Percentiles rank a stretch among this genome's conserved stretches.
phyloP scores from a whole-genome alignment of 768 basidiomycete genomes.

The Pleurotus cornucopiae region DNA sequence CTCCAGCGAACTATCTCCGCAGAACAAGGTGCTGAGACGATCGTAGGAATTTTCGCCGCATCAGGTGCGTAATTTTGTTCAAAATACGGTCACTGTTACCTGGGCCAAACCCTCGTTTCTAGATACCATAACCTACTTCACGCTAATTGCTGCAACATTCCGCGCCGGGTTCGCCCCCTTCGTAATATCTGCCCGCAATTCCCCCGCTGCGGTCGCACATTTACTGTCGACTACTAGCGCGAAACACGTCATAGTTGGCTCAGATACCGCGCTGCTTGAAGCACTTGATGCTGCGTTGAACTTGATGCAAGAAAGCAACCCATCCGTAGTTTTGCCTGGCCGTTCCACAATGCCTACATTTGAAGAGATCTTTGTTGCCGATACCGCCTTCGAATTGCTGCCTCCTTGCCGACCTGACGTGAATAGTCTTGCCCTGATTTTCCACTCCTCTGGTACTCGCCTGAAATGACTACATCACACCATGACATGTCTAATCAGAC shows the following conservation, averaged over 20 bases:
- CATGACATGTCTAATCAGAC: neutral
- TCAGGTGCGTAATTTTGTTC: conserved; percentile 12
- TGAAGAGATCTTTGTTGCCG: conserved; percentile 11
- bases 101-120: neutral
- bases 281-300: conserved; percentile 14
- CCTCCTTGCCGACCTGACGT: neutral
- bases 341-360: conserved; percentile 16
- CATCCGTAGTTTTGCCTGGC: conserved; percentile 3
- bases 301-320: conserved; percentile 10
- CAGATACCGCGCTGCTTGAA: conserved; percentile 17
- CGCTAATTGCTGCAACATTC: conserved; percentile 24
- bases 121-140: conserved; percentile 31
- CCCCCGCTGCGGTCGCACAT: conserved; percentile 37
- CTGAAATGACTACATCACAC: neutral
- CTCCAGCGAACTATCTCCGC: conserved; percentile 6
- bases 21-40: conserved; percentile 8
- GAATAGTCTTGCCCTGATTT: neutral
- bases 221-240: conserved; percentile 20
- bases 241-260: conserved; percentile 20
- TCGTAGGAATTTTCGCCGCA: conserved; percentile 19
- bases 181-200: conserved; percentile 33
- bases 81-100: neutral
- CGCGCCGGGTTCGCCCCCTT: conserved; percentile 29
- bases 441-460: conserved; percentile 6
- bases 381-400: neutral